Base-by-base conservation (phyloP, 2,329 filamentous ascomycete genomes). In the Zymoseptoria tritici region DNA sequence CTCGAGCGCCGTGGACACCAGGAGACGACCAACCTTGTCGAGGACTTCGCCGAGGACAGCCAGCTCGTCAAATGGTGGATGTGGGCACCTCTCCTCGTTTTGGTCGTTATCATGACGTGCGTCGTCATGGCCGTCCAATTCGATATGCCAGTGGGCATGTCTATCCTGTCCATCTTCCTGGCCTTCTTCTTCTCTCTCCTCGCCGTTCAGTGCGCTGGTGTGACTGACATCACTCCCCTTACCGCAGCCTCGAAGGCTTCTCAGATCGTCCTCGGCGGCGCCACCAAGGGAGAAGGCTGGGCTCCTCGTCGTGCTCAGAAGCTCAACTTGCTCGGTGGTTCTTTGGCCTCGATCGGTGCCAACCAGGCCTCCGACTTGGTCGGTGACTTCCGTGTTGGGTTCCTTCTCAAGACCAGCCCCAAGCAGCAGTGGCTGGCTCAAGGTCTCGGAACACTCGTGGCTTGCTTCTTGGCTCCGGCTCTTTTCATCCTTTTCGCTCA, bases 171-270 rank as follows among this genome's bases (percentile, higher is more conserved):
- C 42, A 75, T 81, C 62, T 68, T 85, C 62, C 75, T 86, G 49
- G 80, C 81, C 58, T 83, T 85, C 75, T 75, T 85, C 67, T 85
- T 85, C 73, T 81, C 81, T 52, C 83, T 85, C 75, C 74, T 86
- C 22, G 82, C 81, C 53, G 83, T 85, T 62, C 83, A 85, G 69
- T 83, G 82, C 68, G 79, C 80, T 29, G 83, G 68, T 61, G 62
- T 68, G 21, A 71, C 80, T 16, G 83, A 86, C 65, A 81, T 81
- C 65, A 85, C 85, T 0, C 86, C 86, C 0, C 76, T 88, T 2
- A 88, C 85, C 2, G 84, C 86, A 3, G 84, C 84, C 0, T 81
- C 85, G 64, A 89, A 88, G 74, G 85, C 85, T 4, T 86, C 84
- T 1, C 86, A 88, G 75, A 82, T 88, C 59, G 79, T 89, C 57